Evolutionary conservation across 345 rosid genomes (phyloP), one percentile per base, ranked within the genome.

Genomic region (Brassica incana): DNA sequence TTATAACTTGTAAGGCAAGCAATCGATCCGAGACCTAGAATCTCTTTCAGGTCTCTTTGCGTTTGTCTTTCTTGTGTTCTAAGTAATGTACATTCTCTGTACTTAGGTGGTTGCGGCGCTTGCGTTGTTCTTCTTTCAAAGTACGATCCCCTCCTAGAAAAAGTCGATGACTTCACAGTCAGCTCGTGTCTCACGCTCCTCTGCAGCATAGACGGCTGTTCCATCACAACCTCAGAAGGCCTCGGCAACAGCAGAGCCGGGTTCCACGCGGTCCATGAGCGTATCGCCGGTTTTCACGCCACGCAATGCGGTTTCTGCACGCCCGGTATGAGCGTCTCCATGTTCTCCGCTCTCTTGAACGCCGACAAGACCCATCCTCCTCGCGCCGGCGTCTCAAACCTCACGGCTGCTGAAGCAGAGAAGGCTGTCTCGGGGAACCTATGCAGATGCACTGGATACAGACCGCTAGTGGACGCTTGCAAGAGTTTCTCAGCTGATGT

Each of bases 241-340:
- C 87, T 95, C 1, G 94, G 97, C 23, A 92, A 87, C 83, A 90
- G 89, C 86, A 92, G 77, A 83, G 84, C 68, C 14, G 97, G 99
- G 4, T 92, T 92, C 84, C 99, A 92, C 67, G 84, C 94, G 0
- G 90, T 95, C 80, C 99, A 95, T 52, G 80, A 91, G 74, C 86
- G 97, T 30, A 85, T 95, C 6, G 45, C 88, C 3, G 95, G 95
- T 6, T 95, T 95, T 73, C 97, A 95, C 72, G 94, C 97, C 73
- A 90, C 97, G 20, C 97, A 95, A 69, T 92, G 99, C 56, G 97
- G 97, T 62, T 95, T 88, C 84, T 95, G 99, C 75, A 95, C 95
- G n/a, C 97, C 99, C 0, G 99, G 99, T 65, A 91, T 95, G 90
- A 92, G 97, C 40, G 81, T 95, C 58, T 95, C 97, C 0, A 85